Evolutionary conservation across 1,139 yeast species (phyloP), one percentile per base, ranked within the genome.

Genomic region (Pneumocystis carinii): DNA sequence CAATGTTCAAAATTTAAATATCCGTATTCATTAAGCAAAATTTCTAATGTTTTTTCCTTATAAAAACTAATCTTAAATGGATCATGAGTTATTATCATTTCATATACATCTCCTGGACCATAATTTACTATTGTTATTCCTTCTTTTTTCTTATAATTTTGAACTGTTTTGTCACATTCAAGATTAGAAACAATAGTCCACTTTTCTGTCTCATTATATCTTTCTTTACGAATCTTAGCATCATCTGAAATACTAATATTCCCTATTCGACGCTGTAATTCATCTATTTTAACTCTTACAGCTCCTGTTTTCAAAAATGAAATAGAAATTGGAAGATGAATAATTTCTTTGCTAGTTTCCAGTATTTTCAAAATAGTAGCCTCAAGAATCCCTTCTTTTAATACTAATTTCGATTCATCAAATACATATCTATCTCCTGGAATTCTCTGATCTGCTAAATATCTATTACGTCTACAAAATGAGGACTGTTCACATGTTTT

Each of bases 401-500:
- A 67, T 1, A 70, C 64, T 0, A 85, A 66, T 0, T 81, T 72
- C 0, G 70, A 66, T 2, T 75, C 68, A 66, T 82, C 84, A 42
- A 90, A 71, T 1, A 77, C 68, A 71, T 90, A 90, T 24, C 82
- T 81, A 0, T 83, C 75, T 35, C 69, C 70, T 67, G 76, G 79
- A 1, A 64, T 63, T 1, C 63, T 62, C 4, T 70, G 72, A 17
- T 72, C 70, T 1, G 94, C 92, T 72, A 81, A 90, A 66, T 82
- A 83, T 63, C 94, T 76, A 70, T 92, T 89, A 71, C 98, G 79
- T 62, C 80, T 76, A 72, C 98, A 92, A 72, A 92, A 90, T 8
- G 97, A 95, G 27, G 90, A 81, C 69, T 87, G 85, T 12, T 78
- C 83, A 75, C 98, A 92, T 17, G 80, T 82, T 73, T 88, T 87